Conservation (phyloP, 1,139 yeast genomes). For the Taphrina sp. region DNA sequence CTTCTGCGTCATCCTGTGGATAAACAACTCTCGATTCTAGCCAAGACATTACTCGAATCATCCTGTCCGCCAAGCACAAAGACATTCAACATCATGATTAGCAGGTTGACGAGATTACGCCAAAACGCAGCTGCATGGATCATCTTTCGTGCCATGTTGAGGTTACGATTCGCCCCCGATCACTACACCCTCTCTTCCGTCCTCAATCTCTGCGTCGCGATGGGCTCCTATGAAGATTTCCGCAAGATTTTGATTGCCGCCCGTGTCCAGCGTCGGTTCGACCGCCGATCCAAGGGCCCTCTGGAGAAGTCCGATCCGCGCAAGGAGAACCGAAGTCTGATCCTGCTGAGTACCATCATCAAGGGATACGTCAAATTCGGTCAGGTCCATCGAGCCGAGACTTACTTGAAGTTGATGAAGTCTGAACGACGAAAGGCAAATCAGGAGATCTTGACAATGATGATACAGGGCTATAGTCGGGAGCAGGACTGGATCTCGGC, state of each 20-base stretch:
- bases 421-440: slow-evolving; percentile 16
- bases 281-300: no score
- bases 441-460: slow-evolving; percentile 13
- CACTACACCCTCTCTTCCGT: slow-evolving; percentile 32
- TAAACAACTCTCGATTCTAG: slow-evolving; percentile 9
- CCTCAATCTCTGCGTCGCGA: slow-evolving; percentile 33
- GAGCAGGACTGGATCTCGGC: slow-evolving; percentile 14
- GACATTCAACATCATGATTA: slow-evolving; percentile 36
- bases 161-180: slow-evolving; percentile 32
- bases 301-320: no score
- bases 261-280: slow-evolving; percentile 18
- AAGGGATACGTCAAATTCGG: slow-evolving; percentile 24
- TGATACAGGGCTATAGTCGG: slow-evolving; percentile 17
- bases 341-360: slow-evolving; percentile 21
- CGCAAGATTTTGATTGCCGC: slow-evolving; percentile 30
- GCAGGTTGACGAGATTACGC: slow-evolving; percentile 32
- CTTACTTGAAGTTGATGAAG: slow-evolving; percentile 12
- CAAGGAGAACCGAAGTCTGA: not conserved
- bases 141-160: slow-evolving; percentile 35
- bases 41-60: slow-evolving; percentile 8
- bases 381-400: slow-evolving; percentile 12
- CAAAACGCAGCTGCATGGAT: slow-evolving; percentile 37
- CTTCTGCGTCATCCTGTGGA: slow-evolving; percentile 2
- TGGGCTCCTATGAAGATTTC: slow-evolving; percentile 26
- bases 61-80: slow-evolving; percentile 32